Percentiles rank a stretch among this genome's conserved stretches.
phyloP scores from a whole-genome alignment of 2,329 filamentous ascomycete genomes.

The Didymella lethalis region DNA sequence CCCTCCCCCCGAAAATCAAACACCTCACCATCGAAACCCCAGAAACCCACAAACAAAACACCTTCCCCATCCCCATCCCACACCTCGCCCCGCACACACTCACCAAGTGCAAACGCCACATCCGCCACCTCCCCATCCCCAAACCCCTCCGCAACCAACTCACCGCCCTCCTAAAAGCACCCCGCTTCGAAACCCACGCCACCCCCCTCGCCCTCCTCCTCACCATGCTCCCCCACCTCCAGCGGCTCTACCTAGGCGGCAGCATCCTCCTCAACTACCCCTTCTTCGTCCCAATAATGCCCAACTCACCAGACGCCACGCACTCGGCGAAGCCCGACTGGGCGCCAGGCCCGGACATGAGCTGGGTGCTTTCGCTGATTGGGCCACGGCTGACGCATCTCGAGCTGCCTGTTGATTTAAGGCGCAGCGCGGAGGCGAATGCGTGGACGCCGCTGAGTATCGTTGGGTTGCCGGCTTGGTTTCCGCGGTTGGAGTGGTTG shows the following conservation, averaged over 20 bases:
- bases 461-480: neutral
- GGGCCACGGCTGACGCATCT: neutral
- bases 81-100: neutral
- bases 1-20: neutral
- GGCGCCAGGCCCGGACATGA: neutral
- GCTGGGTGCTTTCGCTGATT: neutral
- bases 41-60: constrained; percentile 1
- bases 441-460: neutral
- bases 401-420: constrained; percentile 5
- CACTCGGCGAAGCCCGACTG: neutral
- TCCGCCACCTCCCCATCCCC: neutral
- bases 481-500: constrained; percentile 1
- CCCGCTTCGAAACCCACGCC: neutral
- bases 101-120: neutral
- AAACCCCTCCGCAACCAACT: neutral
- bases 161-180: neutral
- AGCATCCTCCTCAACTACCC: constrained; percentile 9
- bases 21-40: constrained; percentile 10
- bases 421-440: neutral
- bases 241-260: neutral
- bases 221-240: constrained; percentile 2
- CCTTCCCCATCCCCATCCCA: neutral
- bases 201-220: constrained; percentile 1
- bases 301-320: neutral
- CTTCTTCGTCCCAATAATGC: neutral